These are phyloP conservation scores for Emericellopsis atlantica DNA, from an alignment of 2,329 filamentous ascomycete genomes.

Conservation along the genomic window DNA sequence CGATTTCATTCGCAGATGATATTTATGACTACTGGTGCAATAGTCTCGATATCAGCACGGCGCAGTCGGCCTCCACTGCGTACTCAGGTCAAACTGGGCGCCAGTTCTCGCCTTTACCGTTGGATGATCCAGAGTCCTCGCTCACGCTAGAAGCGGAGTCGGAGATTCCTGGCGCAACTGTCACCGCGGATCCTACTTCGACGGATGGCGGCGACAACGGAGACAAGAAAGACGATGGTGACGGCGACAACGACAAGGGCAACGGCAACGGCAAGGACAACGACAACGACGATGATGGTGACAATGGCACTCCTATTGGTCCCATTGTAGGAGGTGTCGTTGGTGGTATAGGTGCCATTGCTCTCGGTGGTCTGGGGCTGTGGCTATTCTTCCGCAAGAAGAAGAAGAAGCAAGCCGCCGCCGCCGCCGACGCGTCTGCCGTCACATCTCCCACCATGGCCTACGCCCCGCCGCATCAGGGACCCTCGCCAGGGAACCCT, in stretches of 20 bases:
- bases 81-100: slow-evolving; percentile 11
- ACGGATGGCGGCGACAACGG: neutral
- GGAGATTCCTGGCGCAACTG: neutral
- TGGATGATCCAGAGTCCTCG: slow-evolving; percentile 1
- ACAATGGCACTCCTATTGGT: slow-evolving; percentile 14
- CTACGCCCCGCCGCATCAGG: slow-evolving; percentile 4
- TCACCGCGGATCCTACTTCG: neutral
- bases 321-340: slow-evolving; percentile 24
- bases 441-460: neutral
- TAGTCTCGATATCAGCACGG: slow-evolving; percentile 15
- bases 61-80: slow-evolving; percentile 25
- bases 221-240: neutral
- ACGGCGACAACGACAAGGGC: slow-evolving; percentile 1
- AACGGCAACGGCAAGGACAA: slow-evolving; percentile 3
- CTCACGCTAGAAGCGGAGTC: slow-evolving; percentile 7
- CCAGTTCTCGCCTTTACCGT: slow-evolving; percentile 10
- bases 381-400: slow-evolving; percentile 16
- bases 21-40: slow-evolving; percentile 33
- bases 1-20: slow-evolving; percentile 25
- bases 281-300: slow-evolving; percentile 1
- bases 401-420: slow-evolving; percentile 10
- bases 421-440: neutral
- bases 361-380: slow-evolving; percentile 12
- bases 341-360: slow-evolving; percentile 20
- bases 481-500: slow-evolving; percentile 1